Evolutionary conservation across 2,329 filamentous ascomycete genomes (phyloP), one percentile per base, ranked within the genome.

Genomic region (Sporothrix humicola): DNA sequence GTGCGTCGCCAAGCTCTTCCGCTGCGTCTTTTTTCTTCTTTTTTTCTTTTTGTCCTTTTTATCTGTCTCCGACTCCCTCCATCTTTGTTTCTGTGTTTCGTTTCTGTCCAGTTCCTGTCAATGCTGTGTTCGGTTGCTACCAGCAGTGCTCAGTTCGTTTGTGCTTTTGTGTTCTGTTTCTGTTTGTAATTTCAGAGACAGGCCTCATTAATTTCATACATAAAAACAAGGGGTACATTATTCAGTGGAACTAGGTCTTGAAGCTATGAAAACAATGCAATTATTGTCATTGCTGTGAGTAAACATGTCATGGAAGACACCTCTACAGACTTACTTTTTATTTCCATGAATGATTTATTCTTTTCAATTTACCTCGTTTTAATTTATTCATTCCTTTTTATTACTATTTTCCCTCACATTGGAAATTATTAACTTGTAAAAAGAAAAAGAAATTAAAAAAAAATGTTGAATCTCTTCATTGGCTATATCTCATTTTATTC

Each of bases 81-180:
- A 26, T 63, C n/a, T 48, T 46, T 48, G 37, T 65, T 65, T 48
- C 17, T n/a, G 12, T 50, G 5, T 48, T 37, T 68, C 20, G 23
- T 37, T 3, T 68, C 65, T 48, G 5, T 48, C 37, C 44, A 37
- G 23, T 42, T 61, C 58, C 58, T 58, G 42, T 65, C 59, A 46
- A 46, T 46, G 59, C 42, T 42, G 59, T 65, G 42, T 15, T n/a
- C n/a, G 1, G n/a, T 46, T 46, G 37, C 46, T 46, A 23, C 59
- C 8, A 15, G 61, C 13, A 3, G 61, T 48, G 61, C 13, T 66
- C 61, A 46, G 4, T 20, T 26, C n/a, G 42, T 66, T 65, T 48
- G 61, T 48, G 42, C n/a, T 26, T 66, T 65, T 66, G 61, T 48
- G 42, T 12, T 26, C n/a, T 44, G 42, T 66, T 12, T 26, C n/a